phyloP scores from a whole-genome alignment of 768 basidiomycete genomes.

The Termitomyces sp. region DNA sequence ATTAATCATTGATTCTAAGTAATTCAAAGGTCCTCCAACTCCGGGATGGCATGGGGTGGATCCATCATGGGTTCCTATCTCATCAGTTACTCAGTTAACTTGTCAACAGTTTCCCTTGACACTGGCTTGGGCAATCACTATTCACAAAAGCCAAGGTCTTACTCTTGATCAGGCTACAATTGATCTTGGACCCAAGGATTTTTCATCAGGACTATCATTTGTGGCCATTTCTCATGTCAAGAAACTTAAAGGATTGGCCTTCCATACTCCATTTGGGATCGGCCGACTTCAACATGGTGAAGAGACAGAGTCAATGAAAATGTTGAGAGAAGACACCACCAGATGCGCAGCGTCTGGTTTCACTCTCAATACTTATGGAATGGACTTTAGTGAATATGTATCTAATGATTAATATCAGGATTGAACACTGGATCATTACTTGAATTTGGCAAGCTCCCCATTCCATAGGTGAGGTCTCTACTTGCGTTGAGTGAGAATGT shows the following conservation, averaged over 20 bases:
- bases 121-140: constrained; percentile 73
- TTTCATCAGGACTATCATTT: constrained; percentile 5
- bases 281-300: neutral
- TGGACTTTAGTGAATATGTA: too few species aligned
- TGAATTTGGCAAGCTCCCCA: too few species aligned
- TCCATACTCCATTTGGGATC: neutral
- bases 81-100: constrained; percentile 12
- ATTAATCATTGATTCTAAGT: neutral
- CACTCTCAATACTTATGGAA: too few species aligned
- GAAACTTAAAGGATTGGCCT: constrained; percentile 6
- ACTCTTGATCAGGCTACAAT: constrained; percentile 37
- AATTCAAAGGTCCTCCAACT: neutral
- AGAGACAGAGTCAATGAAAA: too few species aligned
- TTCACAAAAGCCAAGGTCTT: constrained; percentile 78
- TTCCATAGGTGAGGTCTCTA: too few species aligned
- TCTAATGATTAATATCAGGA: too few species aligned
- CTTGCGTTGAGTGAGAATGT: constrained; percentile 20
- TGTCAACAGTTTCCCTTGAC: constrained; percentile 48
- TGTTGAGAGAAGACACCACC: constrained; percentile 1
- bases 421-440: too few species aligned
- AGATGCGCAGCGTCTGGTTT: too few species aligned
- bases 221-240: constrained; percentile 4
- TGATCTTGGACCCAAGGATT: neutral
- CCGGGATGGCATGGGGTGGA: constrained; percentile 3
- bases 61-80: constrained; percentile 18